Evolutionary conservation across 345 rosid species (phyloP), one percentile per base, ranked within the genome.

Genomic region (Viola odorata): DNA sequence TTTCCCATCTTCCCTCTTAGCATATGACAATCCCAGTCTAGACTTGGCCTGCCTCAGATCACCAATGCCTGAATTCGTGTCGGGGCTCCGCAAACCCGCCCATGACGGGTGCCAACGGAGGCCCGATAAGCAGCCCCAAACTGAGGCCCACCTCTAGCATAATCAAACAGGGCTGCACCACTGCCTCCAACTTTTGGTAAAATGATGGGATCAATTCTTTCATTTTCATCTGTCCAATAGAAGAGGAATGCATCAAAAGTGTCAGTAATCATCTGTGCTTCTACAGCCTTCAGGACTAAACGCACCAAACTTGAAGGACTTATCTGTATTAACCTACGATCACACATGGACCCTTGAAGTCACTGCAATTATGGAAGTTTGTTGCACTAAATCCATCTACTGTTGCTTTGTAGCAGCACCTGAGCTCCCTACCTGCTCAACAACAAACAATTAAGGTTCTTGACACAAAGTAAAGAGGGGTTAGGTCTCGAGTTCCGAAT

Each of bases 311-410:
- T 88, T 86, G 82, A 84, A 83, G 64, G 81, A 67, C 66, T 71
- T 77, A 66, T 79, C 65, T 49, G 95, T 86, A 67, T 82, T 82
- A 84, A 52, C 91, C 96, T 49, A 89, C 81, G 23, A 91, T 80
- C 57, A 91, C 96, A 67, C 95, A 91, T 8, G 96, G 96, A 41
- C 98, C 95, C 79, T 87, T 85, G 86, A 89, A 89, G 73, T 89
- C 92, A 63, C 89, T 71, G 62, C 82, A 82, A 37, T 74, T 75
- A 16, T 91, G 98, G 69, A 91, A 91, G 23, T 77, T 80, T 3
- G 82, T 69, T n/a, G 96, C 98, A 57, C 95, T 74, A 64, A 85
- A 86, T 61, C 98, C 96, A 64, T 89, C 95, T 40, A 73, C 62
- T 49, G 73, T 82, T 50, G 91, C 98, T 64, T 74, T 81, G 58